These are phyloP conservation scores for Haematococcus lacustris DNA, from an alignment of 139 green algal genomes.

Conservation along the genomic window DNA sequence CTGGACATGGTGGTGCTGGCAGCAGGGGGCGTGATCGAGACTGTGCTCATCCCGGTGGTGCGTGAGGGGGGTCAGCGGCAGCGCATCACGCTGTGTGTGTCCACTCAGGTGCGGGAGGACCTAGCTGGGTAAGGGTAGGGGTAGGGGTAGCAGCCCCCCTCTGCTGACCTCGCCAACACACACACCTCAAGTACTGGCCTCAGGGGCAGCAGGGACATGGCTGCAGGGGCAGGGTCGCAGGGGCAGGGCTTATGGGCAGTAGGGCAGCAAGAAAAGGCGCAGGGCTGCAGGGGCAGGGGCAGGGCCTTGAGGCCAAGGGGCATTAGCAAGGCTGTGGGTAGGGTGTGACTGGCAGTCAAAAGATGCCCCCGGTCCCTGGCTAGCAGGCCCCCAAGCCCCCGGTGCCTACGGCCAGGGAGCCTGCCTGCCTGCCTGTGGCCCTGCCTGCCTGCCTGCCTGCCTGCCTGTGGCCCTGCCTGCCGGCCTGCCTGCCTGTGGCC, in stretches of 20 bases:
- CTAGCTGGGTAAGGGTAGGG: not conserved
- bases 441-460: too few species aligned
- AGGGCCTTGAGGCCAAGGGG: not conserved
- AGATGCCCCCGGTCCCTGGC: conserved; percentile 8
- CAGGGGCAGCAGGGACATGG: too few species aligned
- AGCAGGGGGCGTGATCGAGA: conserved; percentile 49
- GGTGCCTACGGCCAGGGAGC: not conserved
- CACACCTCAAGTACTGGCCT: too few species aligned
- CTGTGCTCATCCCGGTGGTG: conserved; percentile 73
- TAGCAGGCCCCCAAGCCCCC: not conserved
- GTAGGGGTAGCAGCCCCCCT: not conserved
- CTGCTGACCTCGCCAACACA: not conserved
- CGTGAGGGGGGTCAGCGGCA: conserved; percentile 6
- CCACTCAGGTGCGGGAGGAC: conserved; percentile 43
- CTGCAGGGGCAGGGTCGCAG: too few species aligned
- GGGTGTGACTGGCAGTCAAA: not conserved
- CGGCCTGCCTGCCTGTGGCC: too few species aligned
- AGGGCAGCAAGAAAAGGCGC: too few species aligned
- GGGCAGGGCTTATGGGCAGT: too few species aligned
- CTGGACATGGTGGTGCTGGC: too few species aligned
- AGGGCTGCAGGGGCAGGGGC: too few species aligned
- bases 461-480: too few species aligned
- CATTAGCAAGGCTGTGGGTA: not conserved
- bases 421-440: too few species aligned
- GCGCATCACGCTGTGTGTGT: conserved; percentile 73